phyloP scores from a whole-genome alignment of 306 rosid genomes.

The Medicago lupulina region DNA sequence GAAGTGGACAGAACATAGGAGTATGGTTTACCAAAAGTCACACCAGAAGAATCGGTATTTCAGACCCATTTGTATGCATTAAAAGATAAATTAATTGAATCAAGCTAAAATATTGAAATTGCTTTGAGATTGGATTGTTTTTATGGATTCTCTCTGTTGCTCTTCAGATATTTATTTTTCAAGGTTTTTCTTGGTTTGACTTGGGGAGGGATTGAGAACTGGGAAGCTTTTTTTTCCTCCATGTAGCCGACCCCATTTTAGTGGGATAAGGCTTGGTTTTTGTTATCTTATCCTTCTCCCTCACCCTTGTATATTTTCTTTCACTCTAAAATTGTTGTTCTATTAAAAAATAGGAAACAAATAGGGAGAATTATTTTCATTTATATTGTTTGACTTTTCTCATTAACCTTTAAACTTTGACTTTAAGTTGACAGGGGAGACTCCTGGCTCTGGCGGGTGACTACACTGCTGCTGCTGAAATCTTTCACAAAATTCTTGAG shows the following conservation, averaged over 20 bases:
- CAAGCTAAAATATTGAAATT: constrained; percentile 5
- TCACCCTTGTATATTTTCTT: constrained; percentile 6
- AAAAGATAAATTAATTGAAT: constrained; percentile 24
- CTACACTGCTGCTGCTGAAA: constrained; percentile 70
- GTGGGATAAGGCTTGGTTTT: no score
- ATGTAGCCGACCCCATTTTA: no score
- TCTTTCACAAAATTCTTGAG: constrained; percentile 80
- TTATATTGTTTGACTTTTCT: constrained; percentile 58
- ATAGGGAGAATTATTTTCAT: constrained; percentile 29
- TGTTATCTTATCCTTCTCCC: background rate
- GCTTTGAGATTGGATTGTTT: constrained; percentile 24
- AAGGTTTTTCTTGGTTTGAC: constrained; percentile 25
- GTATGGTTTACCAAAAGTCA: background rate
- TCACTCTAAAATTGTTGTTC: constrained; percentile 2
- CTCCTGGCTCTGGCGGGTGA: constrained; percentile 97
- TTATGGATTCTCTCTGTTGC: constrained; percentile 1
- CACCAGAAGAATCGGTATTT: background rate
- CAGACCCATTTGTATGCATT: background rate
- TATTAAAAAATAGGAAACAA: background rate
- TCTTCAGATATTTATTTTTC: constrained; percentile 1
- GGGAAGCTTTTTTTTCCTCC: background rate
- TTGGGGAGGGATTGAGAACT: constrained; percentile 12
- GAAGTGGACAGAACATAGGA: no score
- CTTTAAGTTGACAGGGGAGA: constrained; percentile 99
- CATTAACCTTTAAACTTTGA: constrained; percentile 72